Base-by-base conservation (phyloP, 2,329 filamentous ascomycete genomes). In the Fusarium annulatum region DNA sequence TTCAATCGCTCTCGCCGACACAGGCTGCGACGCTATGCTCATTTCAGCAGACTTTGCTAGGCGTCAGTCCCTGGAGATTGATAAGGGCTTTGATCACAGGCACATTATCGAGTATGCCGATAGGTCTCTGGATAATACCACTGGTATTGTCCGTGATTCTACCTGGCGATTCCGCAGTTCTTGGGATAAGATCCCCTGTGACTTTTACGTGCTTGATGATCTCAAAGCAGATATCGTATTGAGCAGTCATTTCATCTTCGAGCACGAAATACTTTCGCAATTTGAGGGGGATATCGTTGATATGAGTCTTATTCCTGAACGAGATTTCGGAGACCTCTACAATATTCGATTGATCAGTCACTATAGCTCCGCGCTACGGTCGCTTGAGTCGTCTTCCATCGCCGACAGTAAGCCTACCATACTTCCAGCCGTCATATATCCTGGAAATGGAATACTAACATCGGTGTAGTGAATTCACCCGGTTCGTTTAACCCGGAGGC, bases 21-120 rank as follows among this genome's bases (percentile, higher is more conserved):
- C 67, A 14, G 64, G 67, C 0, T 64, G 57, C 10, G 67, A 71
- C 2, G 49, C 46, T 3, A 68, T 64, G 53, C 39, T 71, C 0
- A 16, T 68, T 21, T 71, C 64, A 16, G 10, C 46, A 7, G 2
- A 57, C 11, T 71, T n/a, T 12, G 64, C 59, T 2, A 30, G 3
- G 3, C 9, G 30, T 2, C 26, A 64, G 9, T 51, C 36, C 2
- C 2, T 71, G 7, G 1, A 43, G 0, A 18, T 68, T 45, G 41
- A 68, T 18, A 3, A 2, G 1, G 5, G 19, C 1, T 0, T 23
- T 18, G 26, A 42, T 4, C 49, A 61, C 2, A 34, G 38, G 14
- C 52, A 3, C 4, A 26, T 3, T 3, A 6, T 71, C 6, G 46
- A 68, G 9, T 49, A 59, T 3, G 55, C 30, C 3, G 55, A 71